phyloP scores from a whole-genome alignment of 2,329 filamentous ascomycete genomes.

The Cryphonectria radicalis region DNA sequence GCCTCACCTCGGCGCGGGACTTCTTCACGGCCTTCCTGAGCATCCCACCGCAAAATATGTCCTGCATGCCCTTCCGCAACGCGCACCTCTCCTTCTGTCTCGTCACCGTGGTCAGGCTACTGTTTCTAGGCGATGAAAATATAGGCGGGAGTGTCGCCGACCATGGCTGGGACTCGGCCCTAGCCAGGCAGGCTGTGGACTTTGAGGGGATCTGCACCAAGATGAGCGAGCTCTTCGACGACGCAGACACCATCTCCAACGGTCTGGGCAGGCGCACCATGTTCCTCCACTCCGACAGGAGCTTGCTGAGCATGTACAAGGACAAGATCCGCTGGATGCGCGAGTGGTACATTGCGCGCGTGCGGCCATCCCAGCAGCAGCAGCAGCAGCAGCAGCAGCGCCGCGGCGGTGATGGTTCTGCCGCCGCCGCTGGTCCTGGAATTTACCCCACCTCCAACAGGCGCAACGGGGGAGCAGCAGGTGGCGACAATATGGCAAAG shows the following conservation, averaged over 20 bases:
- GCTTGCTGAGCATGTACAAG: constrained; percentile 39
- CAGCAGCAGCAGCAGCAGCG: constrained; percentile 3
- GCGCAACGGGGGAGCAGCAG: neutral
- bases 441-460: neutral
- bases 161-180: constrained; percentile 42
- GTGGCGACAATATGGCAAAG: constrained; percentile 5
- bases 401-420: neutral
- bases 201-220: constrained; percentile 36
- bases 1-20: constrained; percentile 37
- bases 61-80: constrained; percentile 38
- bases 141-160: constrained; percentile 20
- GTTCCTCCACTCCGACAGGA: constrained; percentile 37
- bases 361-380: neutral
- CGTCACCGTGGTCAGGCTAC: constrained; percentile 42
- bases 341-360: constrained; percentile 41
- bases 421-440: neutral
- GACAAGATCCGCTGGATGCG: constrained; percentile 46
- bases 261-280: constrained; percentile 29
- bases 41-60: constrained; percentile 35
- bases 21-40: constrained; percentile 36
- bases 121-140: constrained; percentile 38
- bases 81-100: constrained; percentile 41
- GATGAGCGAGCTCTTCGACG: constrained; percentile 39
- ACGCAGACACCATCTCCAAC: constrained; percentile 35
- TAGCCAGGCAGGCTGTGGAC: constrained; percentile 41